A percentile compares a stretch with the other conserved stretches of the same genome.
Evolutionary conservation across 2,329 filamentous ascomycete genomes (phyloP).

Genomic region (Stachybotrys chartarum): DNA sequence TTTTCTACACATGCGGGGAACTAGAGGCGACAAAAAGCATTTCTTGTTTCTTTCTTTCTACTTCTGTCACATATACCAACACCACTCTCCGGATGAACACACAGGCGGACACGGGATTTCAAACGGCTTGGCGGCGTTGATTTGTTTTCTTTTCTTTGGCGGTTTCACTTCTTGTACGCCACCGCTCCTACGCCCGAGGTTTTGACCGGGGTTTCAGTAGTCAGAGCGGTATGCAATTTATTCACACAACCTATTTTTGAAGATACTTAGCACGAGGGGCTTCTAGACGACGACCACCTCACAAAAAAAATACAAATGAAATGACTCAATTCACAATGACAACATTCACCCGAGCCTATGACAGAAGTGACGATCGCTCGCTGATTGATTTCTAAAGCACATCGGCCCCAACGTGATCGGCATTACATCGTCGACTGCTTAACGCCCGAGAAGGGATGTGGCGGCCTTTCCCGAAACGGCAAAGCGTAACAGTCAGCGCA

Average conservation of each 20-base stretch:
- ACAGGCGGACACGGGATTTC: constrained; percentile 4
- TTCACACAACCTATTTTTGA: not conserved
- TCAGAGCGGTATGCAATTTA: not conserved
- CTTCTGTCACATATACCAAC: constrained; percentile 1
- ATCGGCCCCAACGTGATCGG: not conserved
- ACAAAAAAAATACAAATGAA: not conserved
- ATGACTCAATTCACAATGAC: not conserved
- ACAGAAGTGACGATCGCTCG: not conserved
- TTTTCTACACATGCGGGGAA: constrained; percentile 9
- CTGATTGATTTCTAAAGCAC: not conserved
- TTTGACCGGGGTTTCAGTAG: not conserved
- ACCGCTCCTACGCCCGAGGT: not conserved
- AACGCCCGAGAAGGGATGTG: not conserved
- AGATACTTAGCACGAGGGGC: not conserved
- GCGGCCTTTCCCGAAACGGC: no score
- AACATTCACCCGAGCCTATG: not conserved
- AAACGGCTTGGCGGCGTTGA: not conserved
- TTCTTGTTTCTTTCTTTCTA: constrained; percentile 4
- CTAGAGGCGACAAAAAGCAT: not conserved
- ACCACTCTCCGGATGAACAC: not conserved
- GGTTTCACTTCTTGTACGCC: not conserved
- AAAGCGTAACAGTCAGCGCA: no score
- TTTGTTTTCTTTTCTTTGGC: not conserved
- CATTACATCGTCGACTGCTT: not conserved
- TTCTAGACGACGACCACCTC: not conserved